Base-by-base conservation (phyloP, 176 grass and related monocot species). In the Metroxylon sagu region DNA sequence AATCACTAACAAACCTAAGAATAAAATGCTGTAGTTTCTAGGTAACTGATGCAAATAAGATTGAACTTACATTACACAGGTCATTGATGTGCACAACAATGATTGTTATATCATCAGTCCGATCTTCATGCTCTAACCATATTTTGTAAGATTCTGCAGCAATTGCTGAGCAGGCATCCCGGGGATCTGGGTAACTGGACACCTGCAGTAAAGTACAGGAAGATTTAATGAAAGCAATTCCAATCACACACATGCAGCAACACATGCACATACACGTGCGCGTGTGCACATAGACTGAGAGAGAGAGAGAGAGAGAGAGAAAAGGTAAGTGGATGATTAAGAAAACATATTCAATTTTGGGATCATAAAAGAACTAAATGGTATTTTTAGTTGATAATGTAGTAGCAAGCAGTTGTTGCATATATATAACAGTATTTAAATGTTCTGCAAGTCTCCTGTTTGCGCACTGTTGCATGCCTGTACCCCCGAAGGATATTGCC, bases 91-190 rank as follows among this genome's bases (percentile, higher is more conserved):
- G 93, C 72, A 98, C 93, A 4, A 98, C 73, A 27, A 98, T 85
- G 74, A 98, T 80, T 64, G 93, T 98, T 75, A 98, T 98, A 70
- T 98, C 93, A 56, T 98, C 93, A 25, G 93, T 98, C 64, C 93
- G 76, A 54, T 80, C 77, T 80, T 98, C 93, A 54, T 92, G 78
- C 63, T 98, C 87, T 54, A 98, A 80, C 93, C 93, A 98, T 16
- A 77, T 65, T 59, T 72, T 89, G 72, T 98, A 92, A 12, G 93
- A 98, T 67, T 92, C 81, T 50, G 84, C 72, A 67, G 80, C 87
- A 3, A 98, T 92, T 82, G 85, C 93, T 76, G 87, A 74, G 29
- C 87, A 98, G 48, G 93, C 93, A 54, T 92, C 87, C 72, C 65
- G 67, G 53, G 87, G 93, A 80, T 98, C 93, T 71, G 65, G 56